These are phyloP conservation scores for Mallotus japonicus DNA, from an alignment of 441 rosid genomes.

Conservation along the genomic window DNA sequence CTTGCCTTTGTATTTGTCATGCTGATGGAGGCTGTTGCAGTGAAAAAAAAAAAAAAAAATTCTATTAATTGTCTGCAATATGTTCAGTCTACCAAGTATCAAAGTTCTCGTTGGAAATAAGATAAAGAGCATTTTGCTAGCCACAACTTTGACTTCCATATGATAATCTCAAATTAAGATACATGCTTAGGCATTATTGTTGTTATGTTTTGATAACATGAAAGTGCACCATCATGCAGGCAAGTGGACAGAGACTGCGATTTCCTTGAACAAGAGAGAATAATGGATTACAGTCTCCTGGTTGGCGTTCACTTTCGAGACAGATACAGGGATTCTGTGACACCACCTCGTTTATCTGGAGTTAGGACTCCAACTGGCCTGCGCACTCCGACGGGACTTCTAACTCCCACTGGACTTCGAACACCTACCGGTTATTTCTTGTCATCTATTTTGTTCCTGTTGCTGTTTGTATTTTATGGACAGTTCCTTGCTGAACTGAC, in stretches of 20 bases:
- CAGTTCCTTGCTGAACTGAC: slow-evolving; percentile 21
- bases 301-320: slow-evolving; percentile 88
- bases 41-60: neutral
- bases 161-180: no score
- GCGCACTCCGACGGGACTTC: slow-evolving; percentile 25
- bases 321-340: slow-evolving; percentile 37
- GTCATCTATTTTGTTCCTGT: slow-evolving; percentile 13
- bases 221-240: slow-evolving; percentile 37
- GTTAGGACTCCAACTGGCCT: slow-evolving; percentile 29
- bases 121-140: no score
- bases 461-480: slow-evolving; percentile 17
- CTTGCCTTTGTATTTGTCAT: neutral
- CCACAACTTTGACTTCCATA: no score
- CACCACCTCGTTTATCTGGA: slow-evolving; percentile 48
- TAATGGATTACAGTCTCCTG: slow-evolving; percentile 94
- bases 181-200: neutral
- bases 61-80: neutral
- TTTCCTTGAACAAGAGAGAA: slow-evolving; percentile 88
- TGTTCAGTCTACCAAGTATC: neutral
- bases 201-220: neutral
- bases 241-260: slow-evolving; percentile 96
- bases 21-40: neutral
- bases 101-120: neutral
- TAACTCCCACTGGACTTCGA: slow-evolving; percentile 39
- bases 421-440: slow-evolving; percentile 53